A percentile compares a stretch with the other conserved stretches of the same genome.
These are phyloP conservation scores for Tanacetum coccineum DNA, from an alignment of 129 eudicot genomes.

Conservation along the genomic window DNA sequence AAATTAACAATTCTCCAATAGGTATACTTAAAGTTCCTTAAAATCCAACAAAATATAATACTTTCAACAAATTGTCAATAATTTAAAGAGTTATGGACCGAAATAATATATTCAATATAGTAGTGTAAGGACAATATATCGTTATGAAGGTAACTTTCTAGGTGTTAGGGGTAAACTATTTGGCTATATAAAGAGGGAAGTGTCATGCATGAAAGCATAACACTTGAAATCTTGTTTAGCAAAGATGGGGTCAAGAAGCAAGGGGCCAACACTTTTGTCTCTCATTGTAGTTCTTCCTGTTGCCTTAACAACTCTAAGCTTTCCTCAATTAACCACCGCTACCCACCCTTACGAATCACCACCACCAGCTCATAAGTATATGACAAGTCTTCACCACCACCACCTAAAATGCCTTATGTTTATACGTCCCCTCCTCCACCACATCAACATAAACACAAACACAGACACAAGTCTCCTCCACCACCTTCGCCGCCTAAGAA, in stretches of 20 bases:
- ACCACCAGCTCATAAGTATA: not conserved
- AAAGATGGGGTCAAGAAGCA: slow-evolving; percentile 5
- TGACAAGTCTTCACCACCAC: slow-evolving; percentile 16
- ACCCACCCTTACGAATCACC: slow-evolving; percentile 13
- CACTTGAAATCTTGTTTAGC: not conserved
- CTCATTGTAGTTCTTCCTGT: slow-evolving; percentile 30
- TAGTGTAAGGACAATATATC: too few relatives aligned
- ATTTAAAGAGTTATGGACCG: too few relatives aligned
- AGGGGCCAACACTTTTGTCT: slow-evolving; percentile 18
- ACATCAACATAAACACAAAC: not conserved
- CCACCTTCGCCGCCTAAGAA: not conserved
- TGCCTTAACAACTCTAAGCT: slow-evolving; percentile 22
- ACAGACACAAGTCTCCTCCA: not conserved
- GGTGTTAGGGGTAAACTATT: not conserved
- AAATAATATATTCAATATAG: too few relatives aligned
- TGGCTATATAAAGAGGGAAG: slow-evolving; percentile 15
- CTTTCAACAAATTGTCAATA: too few relatives aligned
- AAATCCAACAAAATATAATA: too few relatives aligned
- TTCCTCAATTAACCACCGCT: slow-evolving; percentile 18
- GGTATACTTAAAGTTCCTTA: too few relatives aligned
- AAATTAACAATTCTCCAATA: too few relatives aligned
- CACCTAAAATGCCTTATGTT: not conserved
- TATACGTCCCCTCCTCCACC: not conserved
- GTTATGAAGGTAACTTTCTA: not conserved
- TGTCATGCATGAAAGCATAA: slow-evolving; percentile 1